phyloP scores from a whole-genome alignment of 2,329 filamentous ascomycete genomes.

The Neonectria magnoliae region DNA sequence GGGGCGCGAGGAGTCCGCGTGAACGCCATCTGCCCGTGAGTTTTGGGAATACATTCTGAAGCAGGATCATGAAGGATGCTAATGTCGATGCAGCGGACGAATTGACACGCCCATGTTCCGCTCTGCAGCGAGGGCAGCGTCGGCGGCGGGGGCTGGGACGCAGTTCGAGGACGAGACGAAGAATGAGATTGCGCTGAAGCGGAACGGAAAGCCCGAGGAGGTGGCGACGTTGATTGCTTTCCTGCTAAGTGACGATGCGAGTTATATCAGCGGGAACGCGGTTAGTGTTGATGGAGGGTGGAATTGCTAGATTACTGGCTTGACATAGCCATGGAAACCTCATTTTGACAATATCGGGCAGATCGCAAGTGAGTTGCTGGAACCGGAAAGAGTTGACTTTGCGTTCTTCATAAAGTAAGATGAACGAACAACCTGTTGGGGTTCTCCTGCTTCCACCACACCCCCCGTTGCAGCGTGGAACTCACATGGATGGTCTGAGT shows the following conservation, averaged over 20 bases:
- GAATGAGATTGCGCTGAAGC: slow-evolving; percentile 31
- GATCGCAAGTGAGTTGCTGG: no score
- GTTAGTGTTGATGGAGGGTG: slow-evolving; percentile 44
- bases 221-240: slow-evolving; percentile 43
- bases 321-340: background rate
- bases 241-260: slow-evolving; percentile 42
- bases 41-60: no score
- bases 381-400: no score
- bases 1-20: slow-evolving; percentile 40
- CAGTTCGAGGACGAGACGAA: slow-evolving; percentile 27
- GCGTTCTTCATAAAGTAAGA: no score
- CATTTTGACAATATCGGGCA: background rate
- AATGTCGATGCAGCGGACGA: slow-evolving; percentile 29
- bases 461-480: no score
- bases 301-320: slow-evolving; percentile 31
- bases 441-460: no score
- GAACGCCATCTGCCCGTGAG: slow-evolving; percentile 45
- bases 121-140: slow-evolving; percentile 25
- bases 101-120: slow-evolving; percentile 46
- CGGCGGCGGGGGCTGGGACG: slow-evolving; percentile 11
- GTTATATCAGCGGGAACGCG: slow-evolving; percentile 40
- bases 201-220: slow-evolving; percentile 40
- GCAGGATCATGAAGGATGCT: background rate
- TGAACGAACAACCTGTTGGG: no score
- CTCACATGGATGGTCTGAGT: no score